A percentile compares a stretch with the other conserved stretches of the same genome.
Evolutionary conservation across 805 yeast genomes (phyloP).

Genomic region (Candida orba): DNA sequence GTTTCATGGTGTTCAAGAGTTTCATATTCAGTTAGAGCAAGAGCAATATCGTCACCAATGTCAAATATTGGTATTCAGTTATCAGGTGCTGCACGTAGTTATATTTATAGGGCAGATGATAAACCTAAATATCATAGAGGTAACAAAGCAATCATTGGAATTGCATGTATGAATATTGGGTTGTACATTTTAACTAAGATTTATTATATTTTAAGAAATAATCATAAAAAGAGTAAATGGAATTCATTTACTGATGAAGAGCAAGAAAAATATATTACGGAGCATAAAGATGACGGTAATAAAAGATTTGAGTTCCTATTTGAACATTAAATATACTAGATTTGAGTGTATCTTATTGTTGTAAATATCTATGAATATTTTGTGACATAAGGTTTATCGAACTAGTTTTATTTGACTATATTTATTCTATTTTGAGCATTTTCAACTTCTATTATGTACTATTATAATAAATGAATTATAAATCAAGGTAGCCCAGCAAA

Average conservation of each 20-base stretch:
- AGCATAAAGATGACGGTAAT: conserved; percentile 47
- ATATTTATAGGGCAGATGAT: conserved; percentile 52
- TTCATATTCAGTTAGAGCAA: conserved; percentile 52
- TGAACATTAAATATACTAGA: background rate
- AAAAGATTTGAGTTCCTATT: conserved; percentile 44
- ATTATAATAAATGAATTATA: too few species aligned
- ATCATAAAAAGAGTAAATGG: conserved; percentile 43
- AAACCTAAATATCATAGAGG: conserved; percentile 56
- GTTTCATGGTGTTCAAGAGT: conserved; percentile 58
- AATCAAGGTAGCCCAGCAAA: too few species aligned
- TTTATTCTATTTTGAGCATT: too few species aligned
- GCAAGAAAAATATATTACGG: conserved; percentile 37
- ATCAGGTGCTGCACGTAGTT: conserved; percentile 45
- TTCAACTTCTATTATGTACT: too few species aligned
- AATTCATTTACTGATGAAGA: conserved; percentile 40
- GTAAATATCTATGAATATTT: too few species aligned
- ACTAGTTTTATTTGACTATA: too few species aligned
- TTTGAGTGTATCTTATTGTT: too few species aligned
- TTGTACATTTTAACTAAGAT: conserved; percentile 22
- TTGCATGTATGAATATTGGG: conserved; percentile 28
- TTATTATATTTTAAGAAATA: conserved; percentile 35
- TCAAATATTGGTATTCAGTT: conserved; percentile 60
- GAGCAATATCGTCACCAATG: conserved; percentile 60
- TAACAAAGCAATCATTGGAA: conserved; percentile 35
- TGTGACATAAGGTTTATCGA: too few species aligned